Evolutionary conservation across 2,329 filamentous ascomycete species (phyloP), one percentile per base, ranked within the genome.

Genomic region (Colletotrichum musae): DNA sequence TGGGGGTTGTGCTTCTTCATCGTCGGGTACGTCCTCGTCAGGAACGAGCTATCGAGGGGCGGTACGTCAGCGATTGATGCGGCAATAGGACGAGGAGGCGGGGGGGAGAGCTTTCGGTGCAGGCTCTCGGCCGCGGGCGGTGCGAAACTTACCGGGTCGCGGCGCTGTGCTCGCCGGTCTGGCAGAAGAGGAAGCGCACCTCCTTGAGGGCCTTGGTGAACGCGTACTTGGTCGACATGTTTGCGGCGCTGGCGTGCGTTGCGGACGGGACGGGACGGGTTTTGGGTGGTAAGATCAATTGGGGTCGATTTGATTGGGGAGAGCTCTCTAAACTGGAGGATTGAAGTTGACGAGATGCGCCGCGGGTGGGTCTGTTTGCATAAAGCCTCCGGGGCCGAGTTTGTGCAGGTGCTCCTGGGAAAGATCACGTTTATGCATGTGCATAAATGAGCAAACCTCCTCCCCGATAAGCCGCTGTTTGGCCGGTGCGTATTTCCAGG

Each of bases 1-100:
- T 93, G 86, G 66, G 96, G 96, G 86, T 99, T 99, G 88, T 95
- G 93, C 88, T 97, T 97, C 91, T 99, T 99, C 95, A 99, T 98
- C 70, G 93, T 96, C 54, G 96, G 96, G 83, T 99, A 99, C 74
- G 94, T 91, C 80, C 94, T 91, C 73, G 92, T 92, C 74, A 99
- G 88, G 84, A 99, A 99, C 36, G 93, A 91, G 81, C 96, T 98
- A 76, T 58, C 5, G 41, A 56, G 39, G 24, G 28, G 45, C 61
- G 63, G 63, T 10, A n/a, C 52, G 68, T 74, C 70, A 74, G 74
- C 62, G 45, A 58, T 56, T 24, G 58, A 39, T n/a, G 36, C n/a
- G 36, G 32, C 21, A 60, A 48, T 47, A 47, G 64, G 58, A 6
- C 13, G 15, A 18, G 36, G 4, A 10, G 32, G 15, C 13, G 47